These are phyloP conservation scores for Jamesozyma spencerorum DNA, from an alignment of 805 yeast species.

Conservation along the genomic window DNA sequence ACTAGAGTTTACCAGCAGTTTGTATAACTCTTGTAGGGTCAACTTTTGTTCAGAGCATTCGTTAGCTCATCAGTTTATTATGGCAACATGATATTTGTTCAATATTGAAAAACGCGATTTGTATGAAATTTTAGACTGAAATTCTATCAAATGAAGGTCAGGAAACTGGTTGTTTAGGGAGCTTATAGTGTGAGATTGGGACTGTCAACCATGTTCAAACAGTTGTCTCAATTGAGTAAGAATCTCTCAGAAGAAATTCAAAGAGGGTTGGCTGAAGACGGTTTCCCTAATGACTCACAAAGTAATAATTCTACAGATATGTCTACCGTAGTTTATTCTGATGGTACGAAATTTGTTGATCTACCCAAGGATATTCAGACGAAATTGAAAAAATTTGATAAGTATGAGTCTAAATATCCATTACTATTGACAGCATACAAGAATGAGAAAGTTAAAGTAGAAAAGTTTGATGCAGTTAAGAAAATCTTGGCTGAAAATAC, in stretches of 20 bases:
- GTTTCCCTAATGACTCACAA: neutral
- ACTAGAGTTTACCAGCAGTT: too few species aligned
- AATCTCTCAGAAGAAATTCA: conserved; percentile 54
- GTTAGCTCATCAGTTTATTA: too few species aligned
- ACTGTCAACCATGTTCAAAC: conserved; percentile 39
- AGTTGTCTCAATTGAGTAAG: conserved; percentile 54
- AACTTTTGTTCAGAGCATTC: too few species aligned
- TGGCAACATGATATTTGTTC: too few species aligned
- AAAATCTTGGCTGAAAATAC: conserved; percentile 66
- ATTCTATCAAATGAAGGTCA: too few species aligned
- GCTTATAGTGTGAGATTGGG: too few species aligned
- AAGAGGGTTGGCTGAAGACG: conserved; percentile 32
- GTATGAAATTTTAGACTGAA: too few species aligned
- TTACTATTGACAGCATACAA: conserved; percentile 75
- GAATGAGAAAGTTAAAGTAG: conserved; percentile 59
- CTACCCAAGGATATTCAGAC: conserved; percentile 50
- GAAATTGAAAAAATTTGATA: conserved; percentile 64
- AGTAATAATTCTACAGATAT: conserved; percentile 4
- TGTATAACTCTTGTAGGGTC: too few species aligned
- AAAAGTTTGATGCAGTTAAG: conserved; percentile 55
- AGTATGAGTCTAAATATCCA: conserved; percentile 89
- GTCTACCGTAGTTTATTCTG: neutral
- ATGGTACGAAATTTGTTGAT: conserved; percentile 24
- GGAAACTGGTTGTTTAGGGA: too few species aligned
- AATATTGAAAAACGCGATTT: too few species aligned